Conservation (phyloP, 768 basidiomycete species). For the Phylloporus arenicola region DNA sequence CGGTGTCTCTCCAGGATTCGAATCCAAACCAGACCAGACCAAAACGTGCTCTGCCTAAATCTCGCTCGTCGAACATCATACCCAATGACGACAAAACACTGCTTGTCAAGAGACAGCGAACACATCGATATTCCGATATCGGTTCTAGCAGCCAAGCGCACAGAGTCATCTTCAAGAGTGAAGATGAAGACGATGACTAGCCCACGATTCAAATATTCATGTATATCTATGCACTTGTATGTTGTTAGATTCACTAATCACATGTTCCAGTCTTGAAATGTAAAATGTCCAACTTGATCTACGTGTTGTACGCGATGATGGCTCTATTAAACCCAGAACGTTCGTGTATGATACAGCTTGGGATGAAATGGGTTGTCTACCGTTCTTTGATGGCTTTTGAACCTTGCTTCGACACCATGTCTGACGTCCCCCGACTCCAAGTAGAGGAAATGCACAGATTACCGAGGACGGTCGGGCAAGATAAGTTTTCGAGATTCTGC, state of each 20-base stretch:
- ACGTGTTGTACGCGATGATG: background rate
- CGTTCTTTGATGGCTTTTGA: too few relatives aligned
- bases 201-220: background rate
- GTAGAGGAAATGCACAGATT: too few relatives aligned
- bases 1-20: constrained; percentile 12
- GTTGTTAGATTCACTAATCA: background rate
- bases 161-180: constrained; percentile 3
- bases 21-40: constrained; percentile 10
- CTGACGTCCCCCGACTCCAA: too few relatives aligned
- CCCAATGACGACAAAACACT: constrained; percentile 4
- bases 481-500: too few relatives aligned
- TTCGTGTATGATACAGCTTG: too few relatives aligned
- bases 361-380: too few relatives aligned
- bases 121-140: constrained; percentile 14
- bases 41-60: constrained; percentile 27
- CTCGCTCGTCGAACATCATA: constrained; percentile 7
- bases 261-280: background rate
- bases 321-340: background rate
- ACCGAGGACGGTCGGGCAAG: too few relatives aligned
- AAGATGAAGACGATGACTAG: constrained; percentile 16
- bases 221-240: background rate
- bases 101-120: constrained; percentile 23
- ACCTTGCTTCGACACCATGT: too few relatives aligned
- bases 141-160: constrained; percentile 6
- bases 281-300: background rate